Evolutionary conservation across 768 basidiomycete genomes (phyloP).

Genomic region (Trametes meyenii): DNA sequence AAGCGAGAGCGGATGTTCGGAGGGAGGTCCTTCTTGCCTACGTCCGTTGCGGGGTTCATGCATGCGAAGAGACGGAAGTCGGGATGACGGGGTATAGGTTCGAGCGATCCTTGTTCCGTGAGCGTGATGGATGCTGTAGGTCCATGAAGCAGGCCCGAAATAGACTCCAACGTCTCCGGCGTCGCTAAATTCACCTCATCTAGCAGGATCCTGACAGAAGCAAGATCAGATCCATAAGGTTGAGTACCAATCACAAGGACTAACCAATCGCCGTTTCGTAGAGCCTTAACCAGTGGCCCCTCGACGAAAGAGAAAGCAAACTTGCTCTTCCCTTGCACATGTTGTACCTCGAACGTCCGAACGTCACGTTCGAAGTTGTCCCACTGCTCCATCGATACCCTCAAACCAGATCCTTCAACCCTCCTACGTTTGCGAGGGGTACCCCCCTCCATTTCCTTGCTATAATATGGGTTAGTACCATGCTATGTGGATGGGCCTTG

Average conservation of each 20-base stretch:
- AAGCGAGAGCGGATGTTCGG: slow-evolving; percentile 89
- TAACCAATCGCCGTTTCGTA: slow-evolving; percentile 89
- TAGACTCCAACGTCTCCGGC: slow-evolving; percentile 90
- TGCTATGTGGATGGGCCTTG: neutral
- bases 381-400: slow-evolving; percentile 62
- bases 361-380: slow-evolving; percentile 65
- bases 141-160: slow-evolving; percentile 85
- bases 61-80: slow-evolving; percentile 97
- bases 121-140: slow-evolving; percentile 87
- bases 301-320: slow-evolving; percentile 96
- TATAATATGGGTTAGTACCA: neutral
- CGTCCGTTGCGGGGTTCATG: slow-evolving; percentile 99
- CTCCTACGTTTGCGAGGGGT: slow-evolving; percentile 74
- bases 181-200: slow-evolving; percentile 97
- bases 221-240: slow-evolving; percentile 1
- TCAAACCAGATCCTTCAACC: slow-evolving; percentile 47
- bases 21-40: slow-evolving; percentile 96
- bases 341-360: slow-evolving; percentile 82
- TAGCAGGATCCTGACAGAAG: slow-evolving; percentile 75
- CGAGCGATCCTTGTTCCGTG: slow-evolving; percentile 90
- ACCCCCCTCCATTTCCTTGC: slow-evolving; percentile 41
- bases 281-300: slow-evolving; percentile 90
- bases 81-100: slow-evolving; percentile 88
- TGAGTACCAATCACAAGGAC: slow-evolving; percentile 29
- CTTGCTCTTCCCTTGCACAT: slow-evolving; percentile 85